Conservation (phyloP, 2,329 filamentous ascomycete genomes). For the Fusarium sp. region DNA sequence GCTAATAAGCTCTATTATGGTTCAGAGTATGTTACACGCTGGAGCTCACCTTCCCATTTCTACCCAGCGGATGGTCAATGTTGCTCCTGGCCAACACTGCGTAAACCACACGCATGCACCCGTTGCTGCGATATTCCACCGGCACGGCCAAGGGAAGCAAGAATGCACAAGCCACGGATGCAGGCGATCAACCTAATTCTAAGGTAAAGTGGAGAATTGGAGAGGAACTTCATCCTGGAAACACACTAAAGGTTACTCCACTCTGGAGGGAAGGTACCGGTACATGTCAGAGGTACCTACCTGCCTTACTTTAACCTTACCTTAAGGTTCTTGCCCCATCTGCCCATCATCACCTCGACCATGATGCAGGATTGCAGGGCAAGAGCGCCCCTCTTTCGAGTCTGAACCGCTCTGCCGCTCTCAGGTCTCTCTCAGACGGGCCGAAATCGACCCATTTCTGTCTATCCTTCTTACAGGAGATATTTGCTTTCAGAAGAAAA, state of each 20-base stretch:
- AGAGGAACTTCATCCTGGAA: slow-evolving; percentile 21
- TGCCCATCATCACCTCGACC: slow-evolving; percentile 6
- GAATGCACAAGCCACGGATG: slow-evolving; percentile 31
- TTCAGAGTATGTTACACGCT: not conserved
- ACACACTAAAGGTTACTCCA: slow-evolving; percentile 29
- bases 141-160: slow-evolving; percentile 8
- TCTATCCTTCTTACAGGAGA: slow-evolving; percentile 1
- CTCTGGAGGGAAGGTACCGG: slow-evolving; percentile 24
- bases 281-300: slow-evolving; percentile 35
- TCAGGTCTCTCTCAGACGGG: not conserved
- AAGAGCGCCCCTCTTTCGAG: slow-evolving; percentile 9
- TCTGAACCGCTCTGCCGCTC: slow-evolving; percentile 1
- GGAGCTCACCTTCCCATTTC: slow-evolving; percentile 7
- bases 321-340: slow-evolving; percentile 4
- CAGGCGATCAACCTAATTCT: slow-evolving; percentile 41
- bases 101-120: not conserved
- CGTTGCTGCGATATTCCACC: slow-evolving; percentile 22
- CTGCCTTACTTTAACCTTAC: not conserved
- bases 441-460: slow-evolving; percentile 2
- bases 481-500: not conserved
- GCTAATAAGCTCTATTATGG: not conserved
- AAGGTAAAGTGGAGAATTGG: slow-evolving; percentile 36
- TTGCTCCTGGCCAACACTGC: slow-evolving; percentile 8
- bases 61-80: not conserved
- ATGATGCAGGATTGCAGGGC: slow-evolving; percentile 2